Evolutionary conservation across 805 yeast species (phyloP).

Genomic region (Kluyveromyces nonfermentans): DNA sequence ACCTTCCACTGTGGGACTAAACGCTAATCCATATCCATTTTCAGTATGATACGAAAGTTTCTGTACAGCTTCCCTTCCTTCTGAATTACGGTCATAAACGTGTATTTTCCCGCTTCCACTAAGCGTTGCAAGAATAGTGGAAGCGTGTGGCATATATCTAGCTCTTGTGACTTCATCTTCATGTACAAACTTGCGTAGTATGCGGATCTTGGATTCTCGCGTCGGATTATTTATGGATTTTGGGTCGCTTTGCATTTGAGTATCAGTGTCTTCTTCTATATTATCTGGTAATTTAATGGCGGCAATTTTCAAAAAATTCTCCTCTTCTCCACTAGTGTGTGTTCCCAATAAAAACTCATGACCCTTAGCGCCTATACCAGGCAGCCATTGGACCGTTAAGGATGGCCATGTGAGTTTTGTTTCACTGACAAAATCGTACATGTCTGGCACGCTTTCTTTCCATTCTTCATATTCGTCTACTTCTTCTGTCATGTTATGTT

Average conservation of each 20-base stretch:
- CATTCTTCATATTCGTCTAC: slow-evolving; percentile 61
- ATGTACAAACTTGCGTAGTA: slow-evolving; percentile 51
- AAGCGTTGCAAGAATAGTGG: slow-evolving; percentile 51
- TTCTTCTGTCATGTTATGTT: neutral
- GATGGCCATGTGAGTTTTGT: slow-evolving; percentile 80
- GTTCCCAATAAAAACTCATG: slow-evolving; percentile 59
- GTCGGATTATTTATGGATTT: slow-evolving; percentile 17
- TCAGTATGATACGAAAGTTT: slow-evolving; percentile 44
- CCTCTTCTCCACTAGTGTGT: slow-evolving; percentile 62
- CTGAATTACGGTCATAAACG: slow-evolving; percentile 36
- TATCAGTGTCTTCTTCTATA: slow-evolving; percentile 17
- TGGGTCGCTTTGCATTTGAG: slow-evolving; percentile 8
- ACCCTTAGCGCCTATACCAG: slow-evolving; percentile 27
- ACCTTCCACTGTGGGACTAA: slow-evolving; percentile 45
- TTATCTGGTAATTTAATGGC: slow-evolving; percentile 45
- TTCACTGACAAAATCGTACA: slow-evolving; percentile 78
- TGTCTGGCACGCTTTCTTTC: slow-evolving; percentile 70
- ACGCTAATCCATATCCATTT: slow-evolving; percentile 69
- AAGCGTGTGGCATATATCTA: slow-evolving; percentile 55
- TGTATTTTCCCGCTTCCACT: slow-evolving; percentile 56
- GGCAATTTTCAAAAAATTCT: slow-evolving; percentile 57
- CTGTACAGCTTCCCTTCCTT: slow-evolving; percentile 23
- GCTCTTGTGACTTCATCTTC: slow-evolving; percentile 65
- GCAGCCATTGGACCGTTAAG: slow-evolving; percentile 69
- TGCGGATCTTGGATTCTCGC: slow-evolving; percentile 42